A percentile compares a stretch with the other conserved stretches of the same genome.
Conservation (phyloP, 2,329 filamentous ascomycete species). For the Colletotrichum brevisporum region DNA sequence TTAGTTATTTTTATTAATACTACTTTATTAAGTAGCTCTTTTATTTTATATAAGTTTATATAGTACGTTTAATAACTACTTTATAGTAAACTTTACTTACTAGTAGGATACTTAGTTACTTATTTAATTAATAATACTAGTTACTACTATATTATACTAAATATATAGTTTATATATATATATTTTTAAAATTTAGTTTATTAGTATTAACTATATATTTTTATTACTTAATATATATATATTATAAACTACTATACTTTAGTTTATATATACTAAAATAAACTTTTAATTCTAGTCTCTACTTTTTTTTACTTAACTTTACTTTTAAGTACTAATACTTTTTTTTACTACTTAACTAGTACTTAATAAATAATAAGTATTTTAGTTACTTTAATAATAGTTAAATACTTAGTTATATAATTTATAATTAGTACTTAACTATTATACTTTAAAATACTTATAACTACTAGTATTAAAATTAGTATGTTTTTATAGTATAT, state of each 20-base stretch:
- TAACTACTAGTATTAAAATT: neutral
- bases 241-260: constrained; percentile 41
- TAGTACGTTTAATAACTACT: neutral
- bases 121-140: neutral
- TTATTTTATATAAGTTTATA: constrained; percentile 1
- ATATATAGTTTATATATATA: constrained; percentile 38
- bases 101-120: neutral
- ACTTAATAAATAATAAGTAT: constrained; percentile 38
- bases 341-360: neutral
- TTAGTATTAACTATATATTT: constrained; percentile 26
- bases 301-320: neutral
- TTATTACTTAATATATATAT: neutral
- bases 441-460: constrained; percentile 28
- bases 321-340: neutral
- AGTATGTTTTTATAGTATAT: neutral
- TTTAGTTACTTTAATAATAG: constrained; percentile 38
- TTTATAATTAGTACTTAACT: constrained; percentile 16
- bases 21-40: constrained; percentile 27
- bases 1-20: neutral
- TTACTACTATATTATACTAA: constrained; percentile 29
- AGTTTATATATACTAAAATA: constrained; percentile 27
- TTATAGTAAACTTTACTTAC: neutral
- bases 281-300: constrained; percentile 1
- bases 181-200: constrained; percentile 42
- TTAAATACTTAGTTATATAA: constrained; percentile 40